A percentile compares a stretch with the other conserved stretches of the same genome.
phyloP scores from a whole-genome alignment of 192 early-diverging fungal species.

The Martensiomyces pterosporus region DNA sequence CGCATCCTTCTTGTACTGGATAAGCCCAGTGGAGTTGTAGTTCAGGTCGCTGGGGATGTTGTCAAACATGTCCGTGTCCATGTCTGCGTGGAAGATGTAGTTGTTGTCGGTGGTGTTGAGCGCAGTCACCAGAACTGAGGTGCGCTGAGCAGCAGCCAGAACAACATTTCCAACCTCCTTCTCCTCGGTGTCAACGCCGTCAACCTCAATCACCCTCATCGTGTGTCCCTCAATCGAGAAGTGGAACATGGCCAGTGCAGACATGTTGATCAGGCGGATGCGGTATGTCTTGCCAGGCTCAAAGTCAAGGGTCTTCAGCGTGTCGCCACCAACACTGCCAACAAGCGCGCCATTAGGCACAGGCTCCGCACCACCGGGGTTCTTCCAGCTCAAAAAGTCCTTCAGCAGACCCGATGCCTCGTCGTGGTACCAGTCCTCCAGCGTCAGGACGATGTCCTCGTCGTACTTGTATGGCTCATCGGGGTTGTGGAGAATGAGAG shows the following conservation, averaged over 20 bases:
- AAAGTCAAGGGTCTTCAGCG: slow-evolving; percentile 49
- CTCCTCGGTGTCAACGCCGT: slow-evolving; percentile 64
- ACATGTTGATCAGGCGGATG: slow-evolving; percentile 79
- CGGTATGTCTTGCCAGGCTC: slow-evolving; percentile 76
- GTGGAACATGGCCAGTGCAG: slow-evolving; percentile 67
- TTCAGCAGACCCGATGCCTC: slow-evolving; percentile 52
- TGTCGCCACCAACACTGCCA: slow-evolving; percentile 49
- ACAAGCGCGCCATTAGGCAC: slow-evolving; percentile 65
- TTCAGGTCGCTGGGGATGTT: slow-evolving; percentile 53
- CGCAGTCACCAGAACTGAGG: slow-evolving; percentile 75
- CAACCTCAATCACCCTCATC: slow-evolving; percentile 76
- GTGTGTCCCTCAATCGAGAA: slow-evolving; percentile 76
- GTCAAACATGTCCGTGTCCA: slow-evolving; percentile 77
- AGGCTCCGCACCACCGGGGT: slow-evolving; percentile 62
- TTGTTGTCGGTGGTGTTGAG: slow-evolving; percentile 57
- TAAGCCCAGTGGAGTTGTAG: slow-evolving; percentile 57
- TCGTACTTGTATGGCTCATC: slow-evolving; percentile 61
- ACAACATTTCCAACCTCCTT: slow-evolving; percentile 53
- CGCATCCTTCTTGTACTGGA: slow-evolving; percentile 49
- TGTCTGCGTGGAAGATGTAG: slow-evolving; percentile 69
- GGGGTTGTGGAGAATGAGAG: slow-evolving; percentile 65
- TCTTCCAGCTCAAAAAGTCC: slow-evolving; percentile 59
- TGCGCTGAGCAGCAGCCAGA: slow-evolving; percentile 71
- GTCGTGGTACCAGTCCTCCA: slow-evolving; percentile 75
- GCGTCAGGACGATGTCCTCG: slow-evolving; percentile 59